phyloP scores from a whole-genome alignment of 345 rosid genomes.

The Sisymbrium altissimum region DNA sequence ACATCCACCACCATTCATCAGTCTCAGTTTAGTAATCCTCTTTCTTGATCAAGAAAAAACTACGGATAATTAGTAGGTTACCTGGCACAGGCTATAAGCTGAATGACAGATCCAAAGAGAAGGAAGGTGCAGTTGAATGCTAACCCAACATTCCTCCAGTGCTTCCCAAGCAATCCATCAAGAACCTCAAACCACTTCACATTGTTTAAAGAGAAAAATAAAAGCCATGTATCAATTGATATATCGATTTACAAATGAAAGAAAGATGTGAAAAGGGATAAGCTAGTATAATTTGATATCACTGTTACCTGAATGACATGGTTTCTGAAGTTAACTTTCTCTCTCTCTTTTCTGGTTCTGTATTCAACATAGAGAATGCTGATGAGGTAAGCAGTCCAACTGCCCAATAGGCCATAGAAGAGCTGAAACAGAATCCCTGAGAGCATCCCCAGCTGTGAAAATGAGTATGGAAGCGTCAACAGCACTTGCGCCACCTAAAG shows the following conservation, averaged over 20 bases:
- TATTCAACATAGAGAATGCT: conserved; percentile 93
- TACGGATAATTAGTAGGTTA: conserved; percentile 1
- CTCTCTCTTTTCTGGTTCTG: conserved; percentile 94
- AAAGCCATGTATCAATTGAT: not conserved
- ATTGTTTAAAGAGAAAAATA: not conserved
- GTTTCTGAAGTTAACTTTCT: conserved; percentile 94
- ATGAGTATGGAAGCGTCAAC: conserved; percentile 94
- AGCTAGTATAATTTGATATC: not conserved
- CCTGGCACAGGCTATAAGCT: conserved; percentile 99
- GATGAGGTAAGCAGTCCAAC: conserved; percentile 98
- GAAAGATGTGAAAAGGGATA: not conserved
- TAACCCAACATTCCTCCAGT: conserved; percentile 99
- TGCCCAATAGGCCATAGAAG: conserved; percentile 84
- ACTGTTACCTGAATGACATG: conserved; percentile 85
- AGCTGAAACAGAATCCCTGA: conserved; percentile 95
- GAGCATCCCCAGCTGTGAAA: conserved; percentile 96
- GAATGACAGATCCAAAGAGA: conserved; percentile 99
- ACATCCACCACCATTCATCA: too few species aligned
- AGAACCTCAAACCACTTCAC: conserved; percentile 97
- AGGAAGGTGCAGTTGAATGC: conserved; percentile 99
- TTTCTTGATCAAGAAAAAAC: not conserved
- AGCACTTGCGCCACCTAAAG: conserved; percentile 98
- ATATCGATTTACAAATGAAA: not conserved
- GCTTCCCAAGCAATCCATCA: conserved; percentile 94
- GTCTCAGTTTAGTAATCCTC: not conserved